Conservation (phyloP, 495 filamentous ascomycete genomes). For the Xanthoparmelia taractica region DNA sequence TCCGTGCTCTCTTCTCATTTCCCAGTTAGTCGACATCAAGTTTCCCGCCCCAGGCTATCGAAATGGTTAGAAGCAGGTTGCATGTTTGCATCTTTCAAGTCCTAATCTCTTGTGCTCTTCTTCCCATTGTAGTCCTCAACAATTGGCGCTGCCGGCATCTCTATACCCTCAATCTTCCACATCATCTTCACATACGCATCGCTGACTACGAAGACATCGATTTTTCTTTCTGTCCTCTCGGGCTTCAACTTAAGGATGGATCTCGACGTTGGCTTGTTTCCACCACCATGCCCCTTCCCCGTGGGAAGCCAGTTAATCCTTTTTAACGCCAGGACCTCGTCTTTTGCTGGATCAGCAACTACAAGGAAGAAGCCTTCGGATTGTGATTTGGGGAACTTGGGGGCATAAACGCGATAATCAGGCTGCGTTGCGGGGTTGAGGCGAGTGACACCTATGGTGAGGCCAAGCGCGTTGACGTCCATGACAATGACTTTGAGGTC, state of each 20-base stretch:
- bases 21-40: background rate
- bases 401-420: slow-evolving; percentile 71
- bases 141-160: slow-evolving; percentile 38
- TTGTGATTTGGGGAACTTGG: slow-evolving; percentile 87
- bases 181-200: slow-evolving; percentile 81
- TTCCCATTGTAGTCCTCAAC: slow-evolving; percentile 20
- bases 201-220: slow-evolving; percentile 69
- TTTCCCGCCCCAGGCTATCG: background rate
- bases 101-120: background rate
- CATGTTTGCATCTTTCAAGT: too few species aligned
- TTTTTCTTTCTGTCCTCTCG: slow-evolving; percentile 36
- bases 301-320: slow-evolving; percentile 62
- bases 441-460: slow-evolving; percentile 58
- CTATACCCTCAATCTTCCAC: slow-evolving; percentile 51
- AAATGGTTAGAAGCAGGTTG: background rate
- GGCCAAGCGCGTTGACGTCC: slow-evolving; percentile 48
- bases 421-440: slow-evolving; percentile 54
- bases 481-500: slow-evolving; percentile 56
- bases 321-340: slow-evolving; percentile 80
- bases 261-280: slow-evolving; percentile 37
- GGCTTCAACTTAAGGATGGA: slow-evolving; percentile 47
- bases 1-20: background rate
- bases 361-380: slow-evolving; percentile 90
- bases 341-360: slow-evolving; percentile 53
- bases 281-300: slow-evolving; percentile 24